Evolutionary conservation across 1,284 basidiomycete species (phyloP).

Genomic region (Kwoniella shivajii): DNA sequence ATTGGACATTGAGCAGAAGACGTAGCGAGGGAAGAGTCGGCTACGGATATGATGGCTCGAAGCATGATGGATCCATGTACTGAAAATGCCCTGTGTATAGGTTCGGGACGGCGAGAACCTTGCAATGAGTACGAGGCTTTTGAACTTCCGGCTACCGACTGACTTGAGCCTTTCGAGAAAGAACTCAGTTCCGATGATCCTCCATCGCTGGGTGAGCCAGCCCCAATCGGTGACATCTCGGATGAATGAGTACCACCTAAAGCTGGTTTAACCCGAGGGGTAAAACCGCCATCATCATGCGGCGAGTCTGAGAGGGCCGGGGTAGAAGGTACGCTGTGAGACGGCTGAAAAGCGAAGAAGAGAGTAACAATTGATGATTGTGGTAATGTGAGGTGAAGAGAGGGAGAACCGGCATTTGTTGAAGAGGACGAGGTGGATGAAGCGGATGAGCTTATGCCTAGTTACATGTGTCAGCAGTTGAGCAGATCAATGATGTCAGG

Average conservation of each 20-base stretch:
- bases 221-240: conserved; percentile 18
- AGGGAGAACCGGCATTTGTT: conserved; percentile 22
- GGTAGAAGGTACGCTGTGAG: conserved; percentile 17
- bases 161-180: conserved; percentile 18
- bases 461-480: background rate
- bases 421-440: conserved; percentile 36
- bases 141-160: conserved; percentile 21
- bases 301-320: conserved; percentile 18
- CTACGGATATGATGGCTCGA: conserved; percentile 31
- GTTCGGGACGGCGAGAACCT: conserved; percentile 31
- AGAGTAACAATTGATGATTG: conserved; percentile 25
- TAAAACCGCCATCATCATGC: conserved; percentile 36
- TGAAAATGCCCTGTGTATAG: conserved; percentile 46
- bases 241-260: conserved; percentile 20
- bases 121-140: background rate
- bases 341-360: conserved; percentile 42
- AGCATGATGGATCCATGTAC: conserved; percentile 49
- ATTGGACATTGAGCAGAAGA: conserved; percentile 3
- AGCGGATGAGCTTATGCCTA: conserved; percentile 32
- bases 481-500: background rate
- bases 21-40: background rate
- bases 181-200: conserved; percentile 16
- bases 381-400: conserved; percentile 29
- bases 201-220: conserved; percentile 9
- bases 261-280: conserved; percentile 37